Base-by-base conservation (phyloP, 345 rosid genomes). In the Conringia planisiliqua region DNA sequence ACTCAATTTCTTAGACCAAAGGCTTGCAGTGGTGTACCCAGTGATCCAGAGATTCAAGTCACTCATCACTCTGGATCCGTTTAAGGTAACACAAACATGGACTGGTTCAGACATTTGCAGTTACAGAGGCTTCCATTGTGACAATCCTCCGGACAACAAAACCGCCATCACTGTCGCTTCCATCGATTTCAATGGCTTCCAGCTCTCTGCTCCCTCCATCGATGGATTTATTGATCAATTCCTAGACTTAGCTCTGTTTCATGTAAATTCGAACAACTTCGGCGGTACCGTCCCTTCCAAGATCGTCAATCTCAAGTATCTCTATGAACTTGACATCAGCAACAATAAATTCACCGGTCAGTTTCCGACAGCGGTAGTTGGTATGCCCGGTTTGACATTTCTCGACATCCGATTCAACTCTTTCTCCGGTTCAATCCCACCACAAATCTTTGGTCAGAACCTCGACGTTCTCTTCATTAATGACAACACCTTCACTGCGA, bases 161-260 rank as follows among this genome's bases (percentile, higher is more conserved):
- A 78, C 98, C 4, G 97, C 98, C 10, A 48, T 66, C 5, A 82
- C 91, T 33, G 81, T 93, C 26, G 97, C 97, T 33, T 91, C 97
- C 13, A 74, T 93, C 8, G 98, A 93, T 70, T 91, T 93, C 87
- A 93, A 89, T 58, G 97, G 97, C 10, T 93, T 89, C 82, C 89
- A 84, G 4, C 88, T 93, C 29, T 44, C 83, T 1, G 94, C 97
- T 18, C 88, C 98, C 33, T 67, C 85, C 2, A 85, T 93, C n/a
- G 88, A 89, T 18, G 91, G 91, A 18, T 93, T 89, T 29, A 86
- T 90, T 26, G 98, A 91, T 51, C 83, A 80, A 33, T 86, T 91
- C 17, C 92, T 91, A 0, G 94, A 86, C 59, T 73, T 91, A 32
- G 97, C 92, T 11, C 82, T 93, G 60, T 93, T 91, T 78, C 97